A percentile compares a stretch with the other conserved stretches of the same genome.
These are phyloP conservation scores for Boletellus sp. DNA, from an alignment of 768 basidiomycete species.

Conservation along the genomic window DNA sequence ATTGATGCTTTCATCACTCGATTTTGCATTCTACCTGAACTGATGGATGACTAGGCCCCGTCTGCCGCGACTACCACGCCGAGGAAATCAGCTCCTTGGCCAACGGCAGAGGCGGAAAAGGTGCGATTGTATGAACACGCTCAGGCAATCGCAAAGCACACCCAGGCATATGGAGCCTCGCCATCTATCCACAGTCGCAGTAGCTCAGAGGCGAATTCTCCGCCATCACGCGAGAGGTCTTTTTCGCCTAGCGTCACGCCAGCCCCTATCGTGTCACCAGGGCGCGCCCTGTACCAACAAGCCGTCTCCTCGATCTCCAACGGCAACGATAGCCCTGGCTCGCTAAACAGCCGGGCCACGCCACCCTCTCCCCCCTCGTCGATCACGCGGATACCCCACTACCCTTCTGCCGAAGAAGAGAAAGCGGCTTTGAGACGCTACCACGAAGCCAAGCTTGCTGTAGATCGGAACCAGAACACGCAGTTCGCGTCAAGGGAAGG, in stretches of 20 bases:
- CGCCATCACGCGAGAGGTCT: conserved; percentile 12
- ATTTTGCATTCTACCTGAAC: not conserved
- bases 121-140: conserved; percentile 64
- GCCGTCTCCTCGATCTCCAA: conserved; percentile 41
- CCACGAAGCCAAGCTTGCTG: conserved; percentile 68
- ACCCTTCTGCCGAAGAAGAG: conserved; percentile 66
- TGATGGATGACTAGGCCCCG: conserved; percentile 11
- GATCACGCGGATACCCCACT: conserved; percentile 40
- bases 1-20: not conserved
- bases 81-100: conserved; percentile 41
- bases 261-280: conserved; percentile 35
- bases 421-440: conserved; percentile 68
- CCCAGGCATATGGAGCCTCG: conserved; percentile 42
- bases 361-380: conserved; percentile 30
- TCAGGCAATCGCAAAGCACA: conserved; percentile 58
- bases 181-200: conserved; percentile 24
- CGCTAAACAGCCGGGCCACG: conserved; percentile 25
- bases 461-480: conserved; percentile 52
- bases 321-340: conserved; percentile 9
- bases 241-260: conserved; percentile 8
- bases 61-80: conserved; percentile 1
- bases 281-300: conserved; percentile 42
- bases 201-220: conserved; percentile 28
- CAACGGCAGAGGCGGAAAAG: conserved; percentile 76
- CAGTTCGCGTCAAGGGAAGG: conserved; percentile 25